Percentiles rank a stretch among this genome's conserved stretches.
Conservation (phyloP, 805 yeast species). For the Grigorovia jiainica region DNA sequence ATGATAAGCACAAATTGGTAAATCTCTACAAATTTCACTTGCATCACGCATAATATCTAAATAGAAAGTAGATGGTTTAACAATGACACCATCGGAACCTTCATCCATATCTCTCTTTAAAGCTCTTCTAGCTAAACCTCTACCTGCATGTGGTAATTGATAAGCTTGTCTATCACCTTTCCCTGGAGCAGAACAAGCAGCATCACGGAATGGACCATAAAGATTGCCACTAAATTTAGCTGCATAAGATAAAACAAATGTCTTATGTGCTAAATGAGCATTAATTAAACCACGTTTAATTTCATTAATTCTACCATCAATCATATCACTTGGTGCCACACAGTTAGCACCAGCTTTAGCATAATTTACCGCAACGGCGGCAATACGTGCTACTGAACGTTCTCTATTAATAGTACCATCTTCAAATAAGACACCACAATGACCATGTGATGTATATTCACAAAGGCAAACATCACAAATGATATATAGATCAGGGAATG, state of each 20-base stretch:
- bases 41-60: constrained; percentile 89
- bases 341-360: constrained; percentile 93
- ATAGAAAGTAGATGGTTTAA: constrained; percentile 93
- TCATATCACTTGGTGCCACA: constrained; percentile 97
- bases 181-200: constrained; percentile 86
- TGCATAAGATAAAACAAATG: constrained; percentile 85
- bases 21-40: constrained; percentile 64
- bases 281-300: constrained; percentile 78
- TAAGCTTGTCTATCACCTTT: constrained; percentile 88
- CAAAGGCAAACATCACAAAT: constrained; percentile 94
- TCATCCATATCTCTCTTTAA: constrained; percentile 74
- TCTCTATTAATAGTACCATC: constrained; percentile 81
- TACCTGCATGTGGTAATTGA: constrained; percentile 87
- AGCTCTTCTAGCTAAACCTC: constrained; percentile 91
- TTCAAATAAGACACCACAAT: constrained; percentile 83
- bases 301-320: constrained; percentile 86
- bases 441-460: constrained; percentile 97
- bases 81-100: constrained; percentile 93
- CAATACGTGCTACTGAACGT: constrained; percentile 67
- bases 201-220: constrained; percentile 97
- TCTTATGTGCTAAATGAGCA: constrained; percentile 75
- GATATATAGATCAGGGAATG: constrained; percentile 76
- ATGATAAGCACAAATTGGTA: constrained; percentile 91
- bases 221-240: constrained; percentile 88
- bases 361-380: constrained; percentile 90